Evolutionary conservation across 2,329 filamentous ascomycete genomes (phyloP), one percentile per base, ranked within the genome.

Genomic region (Fusarium kyushuense): DNA sequence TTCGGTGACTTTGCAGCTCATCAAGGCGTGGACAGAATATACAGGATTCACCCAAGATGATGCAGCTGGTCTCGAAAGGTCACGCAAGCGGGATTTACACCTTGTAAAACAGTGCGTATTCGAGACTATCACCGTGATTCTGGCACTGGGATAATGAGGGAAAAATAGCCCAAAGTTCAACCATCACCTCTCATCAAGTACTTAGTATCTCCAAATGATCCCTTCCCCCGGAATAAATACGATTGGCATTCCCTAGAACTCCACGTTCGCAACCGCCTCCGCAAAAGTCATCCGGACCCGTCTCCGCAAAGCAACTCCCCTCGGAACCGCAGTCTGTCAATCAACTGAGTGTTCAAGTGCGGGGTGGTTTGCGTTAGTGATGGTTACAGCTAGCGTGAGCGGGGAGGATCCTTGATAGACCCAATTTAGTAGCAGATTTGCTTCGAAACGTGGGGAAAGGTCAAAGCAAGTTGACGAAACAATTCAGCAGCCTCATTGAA

Each of bases 281-380:
- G 53, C 53, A 52, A 19, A n/a, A 1, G 11, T 17, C 29, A 12
- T 47, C 41, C 52, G 52, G 52, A 54, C 30, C 52, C 52, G 52
- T 54, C 19, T 41, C 53, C 53, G 52, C 52, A 56, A 51, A 19
- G n/a, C 47, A 38, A 10, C 13, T 42, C 14, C 14, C 40, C 6
- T 56, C 54, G 56, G 56, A 54, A 55, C 56, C 56, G 56, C 56
- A 58, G 33, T 19, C 49, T 54, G 17, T 38, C 47, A 27, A 25
- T 38, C 23, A 29, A 25, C 12, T 36, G 12, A 19, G 14, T 17
- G 16, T 6, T 29, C 13, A 21, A 40, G 41, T 46, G 56, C 56
- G 56, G 56, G 56, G 56, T 32, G 33, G n/a, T 9, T 43, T 38
- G 47, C 42, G 42, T 43, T 43, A 43, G 25, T 30, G 27, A 30